Percentiles rank a stretch among this genome's conserved stretches.
These are phyloP conservation scores for Cyclotella sp. DNA, from an alignment of 108 stramenopile species.

Conservation along the genomic window DNA sequence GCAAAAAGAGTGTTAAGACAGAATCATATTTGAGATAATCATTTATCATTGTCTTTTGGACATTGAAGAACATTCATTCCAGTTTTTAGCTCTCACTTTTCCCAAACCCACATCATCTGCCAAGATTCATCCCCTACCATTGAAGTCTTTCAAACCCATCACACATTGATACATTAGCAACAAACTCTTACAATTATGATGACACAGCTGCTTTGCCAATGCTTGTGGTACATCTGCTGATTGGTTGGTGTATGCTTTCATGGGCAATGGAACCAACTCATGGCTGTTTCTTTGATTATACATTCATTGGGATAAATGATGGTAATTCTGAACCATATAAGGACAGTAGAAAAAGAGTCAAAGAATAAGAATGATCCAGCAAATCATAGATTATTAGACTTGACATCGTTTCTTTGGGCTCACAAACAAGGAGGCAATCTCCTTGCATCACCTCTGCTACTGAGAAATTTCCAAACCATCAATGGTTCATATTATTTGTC, in stretches of 20 bases:
- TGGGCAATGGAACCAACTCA: conserved; percentile 62
- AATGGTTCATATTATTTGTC: conserved; percentile 85
- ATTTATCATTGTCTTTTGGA: neutral
- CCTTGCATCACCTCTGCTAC: conserved; percentile 76
- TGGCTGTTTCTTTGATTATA: conserved; percentile 81
- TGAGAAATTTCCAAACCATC: conserved; percentile 79
- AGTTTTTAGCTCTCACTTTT: conserved; percentile 19
- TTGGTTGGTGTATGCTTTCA: conserved; percentile 63
- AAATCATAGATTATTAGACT: too few species aligned
- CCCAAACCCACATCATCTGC: conserved; percentile 89
- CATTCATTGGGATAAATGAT: conserved; percentile 81
- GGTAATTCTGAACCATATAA: conserved; percentile 49
- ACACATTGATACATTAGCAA: conserved; percentile 97
- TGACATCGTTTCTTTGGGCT: conserved; percentile 15
- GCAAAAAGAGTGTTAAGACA: conserved; percentile 24
- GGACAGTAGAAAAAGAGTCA: conserved; percentile 11
- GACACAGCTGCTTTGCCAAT: conserved; percentile 95
- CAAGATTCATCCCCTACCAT: conserved; percentile 92
- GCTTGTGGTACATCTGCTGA: conserved; percentile 89
- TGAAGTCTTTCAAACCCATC: conserved; percentile 88
- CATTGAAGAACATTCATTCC: neutral
- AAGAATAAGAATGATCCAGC: too few species aligned
- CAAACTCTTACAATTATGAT: conserved; percentile 98
- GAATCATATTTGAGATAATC: neutral
- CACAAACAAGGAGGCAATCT: conserved; percentile 73